Base-by-base conservation (phyloP, 352 stramenopile species). In the Globisporangium cystogenes region DNA sequence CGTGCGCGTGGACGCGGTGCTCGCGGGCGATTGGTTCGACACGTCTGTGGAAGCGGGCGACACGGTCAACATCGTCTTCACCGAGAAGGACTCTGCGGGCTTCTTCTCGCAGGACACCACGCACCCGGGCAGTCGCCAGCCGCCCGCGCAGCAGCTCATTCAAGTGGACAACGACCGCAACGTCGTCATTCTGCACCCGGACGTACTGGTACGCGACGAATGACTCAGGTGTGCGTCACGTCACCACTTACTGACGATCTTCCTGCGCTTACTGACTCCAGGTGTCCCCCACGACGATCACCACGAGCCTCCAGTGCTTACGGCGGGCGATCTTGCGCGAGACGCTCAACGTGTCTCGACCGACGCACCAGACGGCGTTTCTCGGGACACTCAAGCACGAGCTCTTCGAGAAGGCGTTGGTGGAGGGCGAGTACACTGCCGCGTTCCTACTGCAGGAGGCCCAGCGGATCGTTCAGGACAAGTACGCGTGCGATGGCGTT, bases 381-480 rank as follows among this genome's bases (percentile, higher is more conserved):
- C 48, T 92, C 14, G 83, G 83, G 37, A 94, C 70, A 16, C 59
- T 94, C 20, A 94, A 94, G 58, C 83, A 94, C 63, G 72, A 90
- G n/a, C 52, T 94, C 4, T 94, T 94, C 48, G 76, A 94, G 49
- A 45, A 64, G 20, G 71, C 75, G 20, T 51, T 94, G 53, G 23
- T 76, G 14, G 62, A 70, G 31, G 60, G 63, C 12, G 57, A 75
- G 12, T 54, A 68, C 35, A 65, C 55, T 11, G 40, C 63, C 12
- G 55, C 68, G 3, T 64, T 53, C 10, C 68, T 93, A 41, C 37
- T 72, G 7, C 39, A 60, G 29, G 67, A 83, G 62, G 70, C 74
- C 12, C 59, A 68, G 27, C 37, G 47, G 6, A 86, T 91, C 24
- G 70, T 93, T 33, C 53, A 74, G 23, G 65, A 64, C 26, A 85